These are phyloP conservation scores for Phytophthora crassamura DNA, from an alignment of 352 stramenopile genomes.

Conservation along the genomic window DNA sequence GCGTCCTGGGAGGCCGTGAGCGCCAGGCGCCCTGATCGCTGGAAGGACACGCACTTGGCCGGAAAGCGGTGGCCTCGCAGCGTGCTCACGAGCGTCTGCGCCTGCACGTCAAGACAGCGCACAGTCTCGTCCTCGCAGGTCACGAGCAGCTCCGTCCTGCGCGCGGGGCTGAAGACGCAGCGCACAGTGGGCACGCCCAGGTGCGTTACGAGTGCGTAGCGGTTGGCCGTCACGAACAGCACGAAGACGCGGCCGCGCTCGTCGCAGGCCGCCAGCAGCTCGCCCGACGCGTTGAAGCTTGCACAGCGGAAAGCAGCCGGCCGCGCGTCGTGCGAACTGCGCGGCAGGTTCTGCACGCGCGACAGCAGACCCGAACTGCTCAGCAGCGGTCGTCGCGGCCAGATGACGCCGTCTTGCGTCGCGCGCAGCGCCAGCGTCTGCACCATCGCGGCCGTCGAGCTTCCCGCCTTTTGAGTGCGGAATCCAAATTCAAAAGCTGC, in stretches of 20 bases:
- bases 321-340: constrained; percentile 65
- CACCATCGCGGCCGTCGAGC: constrained; percentile 50
- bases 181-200: constrained; percentile 61
- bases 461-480: too few relatives aligned
- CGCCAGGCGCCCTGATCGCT: constrained; percentile 72
- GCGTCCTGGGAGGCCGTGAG: constrained; percentile 80
- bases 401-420: constrained; percentile 79
- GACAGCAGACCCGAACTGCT: constrained; percentile 75
- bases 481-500: too few relatives aligned
- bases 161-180: constrained; percentile 76
- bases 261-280: constrained; percentile 72
- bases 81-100: constrained; percentile 81
- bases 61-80: constrained; percentile 68
- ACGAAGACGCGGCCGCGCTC: constrained; percentile 84
- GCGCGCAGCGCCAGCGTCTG: constrained; percentile 68
- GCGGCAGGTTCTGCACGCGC: constrained; percentile 68
- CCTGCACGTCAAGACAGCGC: constrained; percentile 78
- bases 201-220: constrained; percentile 78
- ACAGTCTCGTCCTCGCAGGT: constrained; percentile 87
- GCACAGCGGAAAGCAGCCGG: constrained; percentile 63
- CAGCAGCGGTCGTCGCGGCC: constrained; percentile 70
- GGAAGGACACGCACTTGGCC: constrained; percentile 67
- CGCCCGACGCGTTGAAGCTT: constrained; percentile 71
- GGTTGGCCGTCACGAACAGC: constrained; percentile 79
- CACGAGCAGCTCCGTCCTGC: constrained; percentile 78